These are phyloP conservation scores for Albifimbria verrucaria DNA, from an alignment of 2,329 filamentous ascomycete genomes.

Conservation along the genomic window DNA sequence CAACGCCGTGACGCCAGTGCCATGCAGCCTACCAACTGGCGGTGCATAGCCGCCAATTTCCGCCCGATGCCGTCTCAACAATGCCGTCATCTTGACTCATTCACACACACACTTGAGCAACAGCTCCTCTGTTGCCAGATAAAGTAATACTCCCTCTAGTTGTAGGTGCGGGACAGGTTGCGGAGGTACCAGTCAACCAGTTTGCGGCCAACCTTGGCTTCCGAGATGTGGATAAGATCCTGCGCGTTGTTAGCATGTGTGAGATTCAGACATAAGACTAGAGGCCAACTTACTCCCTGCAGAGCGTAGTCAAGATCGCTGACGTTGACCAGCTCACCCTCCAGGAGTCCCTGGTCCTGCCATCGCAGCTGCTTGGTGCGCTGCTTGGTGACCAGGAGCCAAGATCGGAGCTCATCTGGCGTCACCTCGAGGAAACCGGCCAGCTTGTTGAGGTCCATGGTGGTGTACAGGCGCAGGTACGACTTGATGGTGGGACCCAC, in stretches of 20 bases:
- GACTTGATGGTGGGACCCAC: slow-evolving; percentile 96
- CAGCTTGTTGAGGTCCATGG: slow-evolving; percentile 98
- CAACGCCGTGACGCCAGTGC: slow-evolving; percentile 41
- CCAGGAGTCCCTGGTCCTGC: slow-evolving; percentile 81
- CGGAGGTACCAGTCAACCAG: slow-evolving; percentile 98
- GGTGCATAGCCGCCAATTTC: slow-evolving; percentile 23
- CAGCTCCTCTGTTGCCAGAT: not conserved
- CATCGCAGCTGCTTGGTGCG: slow-evolving; percentile 94
- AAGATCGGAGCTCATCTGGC: slow-evolving; percentile 90
- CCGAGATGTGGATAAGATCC: slow-evolving; percentile 97
- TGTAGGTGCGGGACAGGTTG: slow-evolving; percentile 94
- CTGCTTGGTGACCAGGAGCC: slow-evolving; percentile 97
- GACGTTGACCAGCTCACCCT: slow-evolving; percentile 88
- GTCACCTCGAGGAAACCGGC: slow-evolving; percentile 96
- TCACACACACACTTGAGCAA: slow-evolving; percentile 6
- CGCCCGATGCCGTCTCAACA: slow-evolving; percentile 2
- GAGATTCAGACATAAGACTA: not conserved
- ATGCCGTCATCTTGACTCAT: slow-evolving; percentile 13
- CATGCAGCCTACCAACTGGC: slow-evolving; percentile 32
- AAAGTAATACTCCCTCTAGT: slow-evolving; percentile 20
- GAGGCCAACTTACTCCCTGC: slow-evolving; percentile 68
- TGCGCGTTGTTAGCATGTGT: slow-evolving; percentile 31
- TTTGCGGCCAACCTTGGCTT: slow-evolving; percentile 96
- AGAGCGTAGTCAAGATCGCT: slow-evolving; percentile 97
- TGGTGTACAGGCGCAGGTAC: slow-evolving; percentile 98